Base-by-base conservation (phyloP, 148 eudicot genomes). In the Chenopodium suecicum region DNA sequence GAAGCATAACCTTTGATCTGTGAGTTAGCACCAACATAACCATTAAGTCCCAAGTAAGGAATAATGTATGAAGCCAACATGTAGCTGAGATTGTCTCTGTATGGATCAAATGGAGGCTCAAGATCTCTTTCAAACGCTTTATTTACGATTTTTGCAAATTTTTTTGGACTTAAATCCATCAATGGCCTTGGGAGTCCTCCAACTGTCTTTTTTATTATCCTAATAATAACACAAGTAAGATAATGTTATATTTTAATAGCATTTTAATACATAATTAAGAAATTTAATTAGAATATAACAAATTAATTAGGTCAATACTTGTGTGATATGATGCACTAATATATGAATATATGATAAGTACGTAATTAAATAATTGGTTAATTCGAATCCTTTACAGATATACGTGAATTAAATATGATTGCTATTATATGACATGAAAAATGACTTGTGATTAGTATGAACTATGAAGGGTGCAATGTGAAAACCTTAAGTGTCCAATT, bases 1-100 rank as follows among this genome's bases (percentile, higher is more conserved):
- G 86, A 4, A 19, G 66, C 48, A 19, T 75, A 86, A 56, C 93
- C 93, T 3, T 52, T 48, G 75, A 91, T 22, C 29, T 64, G 71
- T 20, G 96, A 91, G 80, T 90, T 91, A 7, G 93, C 83, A 63
- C 96, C 98, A 0, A 91, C 97, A 41, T 93, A 95, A 48, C 93
- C 94, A 19, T 82, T 81, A 2, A 93, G 84, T 10, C 98, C 98
- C 60, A 95, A 67, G 54, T 93, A 95, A 1, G 96, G 98, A 47
- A 93, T 56, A 2, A 90, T 68, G 19, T 92, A 95, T 4, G 88
- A 77, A 17, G 86, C 89, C 54, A 93, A 3, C 89, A 95, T 86
- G 78, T 86, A 95, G 68, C 86, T 90, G 27, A 92, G 63, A 82
- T 89, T 88, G 71, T 93, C 88, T 0, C 88, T 77, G 75, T 93